Percentiles rank a stretch among this genome's conserved stretches.
phyloP scores from a whole-genome alignment of 208 protist species.

The Crithidia bombi region DNA sequence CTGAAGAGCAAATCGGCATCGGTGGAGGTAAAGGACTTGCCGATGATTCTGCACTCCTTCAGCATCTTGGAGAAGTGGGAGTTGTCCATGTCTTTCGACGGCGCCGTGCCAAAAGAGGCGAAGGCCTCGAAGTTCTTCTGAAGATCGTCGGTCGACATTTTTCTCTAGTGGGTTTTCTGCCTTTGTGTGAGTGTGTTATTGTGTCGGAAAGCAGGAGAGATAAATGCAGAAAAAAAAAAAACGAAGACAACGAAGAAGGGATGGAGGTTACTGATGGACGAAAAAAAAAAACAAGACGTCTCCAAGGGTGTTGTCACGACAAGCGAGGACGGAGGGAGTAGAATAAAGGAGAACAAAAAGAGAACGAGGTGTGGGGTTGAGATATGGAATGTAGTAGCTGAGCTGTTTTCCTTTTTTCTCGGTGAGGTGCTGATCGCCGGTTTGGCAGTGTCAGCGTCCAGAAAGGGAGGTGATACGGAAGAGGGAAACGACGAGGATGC shows the following conservation, averaged over 20 bases:
- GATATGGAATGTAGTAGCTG: too few relatives aligned
- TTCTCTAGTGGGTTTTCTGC: too few relatives aligned
- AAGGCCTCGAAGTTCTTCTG: slow-evolving; percentile 82
- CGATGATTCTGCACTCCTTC: slow-evolving; percentile 91
- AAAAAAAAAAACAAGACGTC: too few relatives aligned
- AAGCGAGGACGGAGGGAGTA: background rate
- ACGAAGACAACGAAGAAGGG: background rate
- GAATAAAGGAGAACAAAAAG: too few relatives aligned
- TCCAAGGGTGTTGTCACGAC: background rate
- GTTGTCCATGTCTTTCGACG: slow-evolving; percentile 92
- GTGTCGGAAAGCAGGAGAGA: background rate
- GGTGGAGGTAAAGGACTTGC: slow-evolving; percentile 87
- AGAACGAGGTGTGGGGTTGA: too few relatives aligned
- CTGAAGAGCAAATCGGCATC: slow-evolving; percentile 91
- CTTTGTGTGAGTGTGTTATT: background rate
- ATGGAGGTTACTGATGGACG: too few relatives aligned
- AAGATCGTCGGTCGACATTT: slow-evolving; percentile 39
- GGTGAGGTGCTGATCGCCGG: too few relatives aligned
- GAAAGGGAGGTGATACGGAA: too few relatives aligned
- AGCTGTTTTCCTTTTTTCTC: too few relatives aligned
- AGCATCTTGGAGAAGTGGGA: slow-evolving; percentile 92
- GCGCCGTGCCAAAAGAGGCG: slow-evolving; percentile 84
- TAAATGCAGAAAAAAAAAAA: background rate
- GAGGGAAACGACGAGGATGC: too few relatives aligned
- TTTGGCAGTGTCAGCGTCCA: too few relatives aligned